Evolutionary conservation across 1,284 basidiomycete species (phyloP).

Genomic region (Cerrena zonata): DNA sequence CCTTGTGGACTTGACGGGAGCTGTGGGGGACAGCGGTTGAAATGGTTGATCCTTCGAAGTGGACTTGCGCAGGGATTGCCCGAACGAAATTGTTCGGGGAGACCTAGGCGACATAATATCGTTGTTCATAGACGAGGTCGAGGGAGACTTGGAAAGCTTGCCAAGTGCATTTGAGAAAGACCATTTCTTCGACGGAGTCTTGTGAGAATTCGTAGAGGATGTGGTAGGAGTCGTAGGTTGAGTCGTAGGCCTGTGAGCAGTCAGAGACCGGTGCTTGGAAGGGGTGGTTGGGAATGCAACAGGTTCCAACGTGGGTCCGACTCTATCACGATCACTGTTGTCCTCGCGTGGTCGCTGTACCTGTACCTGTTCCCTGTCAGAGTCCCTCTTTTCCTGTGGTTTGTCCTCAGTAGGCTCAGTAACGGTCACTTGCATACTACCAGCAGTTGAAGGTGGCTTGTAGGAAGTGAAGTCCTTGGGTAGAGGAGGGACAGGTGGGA

Average conservation of each 20-base stretch:
- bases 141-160: slow-evolving; percentile 63
- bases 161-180: slow-evolving; percentile 89
- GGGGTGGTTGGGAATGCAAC: slow-evolving; percentile 32
- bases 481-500: slow-evolving; percentile 93
- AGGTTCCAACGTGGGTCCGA: slow-evolving; percentile 45
- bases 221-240: slow-evolving; percentile 26
- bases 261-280: slow-evolving; percentile 24
- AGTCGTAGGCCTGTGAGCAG: slow-evolving; percentile 29
- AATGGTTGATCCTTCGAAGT: slow-evolving; percentile 57
- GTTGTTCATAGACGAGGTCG: slow-evolving; percentile 45
- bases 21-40: slow-evolving; percentile 32
- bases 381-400: neutral
- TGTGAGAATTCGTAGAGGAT: slow-evolving; percentile 26
- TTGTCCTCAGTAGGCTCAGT: slow-evolving; percentile 16
- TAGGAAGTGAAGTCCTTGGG: slow-evolving; percentile 85
- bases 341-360: slow-evolving; percentile 22
- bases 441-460: slow-evolving; percentile 41
- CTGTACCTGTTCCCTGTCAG: neutral
- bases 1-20: slow-evolving; percentile 25
- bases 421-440: slow-evolving; percentile 32
- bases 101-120: slow-evolving; percentile 37
- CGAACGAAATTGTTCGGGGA: slow-evolving; percentile 58
- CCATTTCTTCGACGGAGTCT: slow-evolving; percentile 91
- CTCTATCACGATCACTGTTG: slow-evolving; percentile 35
- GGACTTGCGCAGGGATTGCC: slow-evolving; percentile 59